Conservation (phyloP, 176 grass and related monocot genomes). For the Rhipidocladum racemiflorum region DNA sequence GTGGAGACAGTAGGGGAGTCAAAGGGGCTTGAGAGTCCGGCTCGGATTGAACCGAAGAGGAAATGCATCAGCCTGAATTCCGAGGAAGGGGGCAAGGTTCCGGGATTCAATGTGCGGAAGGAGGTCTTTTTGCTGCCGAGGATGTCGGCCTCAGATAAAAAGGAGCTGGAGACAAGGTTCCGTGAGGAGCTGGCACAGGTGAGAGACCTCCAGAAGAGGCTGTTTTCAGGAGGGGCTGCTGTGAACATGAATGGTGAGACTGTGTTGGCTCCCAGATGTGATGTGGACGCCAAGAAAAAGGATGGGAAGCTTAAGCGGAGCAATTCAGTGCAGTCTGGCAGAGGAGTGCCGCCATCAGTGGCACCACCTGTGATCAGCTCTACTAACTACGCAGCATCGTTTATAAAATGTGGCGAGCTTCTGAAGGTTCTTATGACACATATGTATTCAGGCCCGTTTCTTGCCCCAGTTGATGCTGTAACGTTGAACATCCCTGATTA, state of each 20-base stretch:
- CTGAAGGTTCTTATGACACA: conserved; percentile 74
- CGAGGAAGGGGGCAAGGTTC: neutral
- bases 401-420: conserved; percentile 77
- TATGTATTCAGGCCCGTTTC: conserved; percentile 49
- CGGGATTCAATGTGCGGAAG: conserved; percentile 44
- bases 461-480: conserved; percentile 72
- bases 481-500: conserved; percentile 91
- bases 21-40: conserved; percentile 49
- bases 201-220: conserved; percentile 49
- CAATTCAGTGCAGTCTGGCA: conserved; percentile 49
- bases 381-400: conserved; percentile 38
- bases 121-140: conserved; percentile 51
- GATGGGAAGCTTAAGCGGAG: conserved; percentile 42
- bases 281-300: conserved; percentile 40
- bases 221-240: conserved; percentile 29
- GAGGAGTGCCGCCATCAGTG: conserved; percentile 20
- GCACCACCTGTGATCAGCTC: conserved; percentile 41
- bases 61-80: conserved; percentile 56
- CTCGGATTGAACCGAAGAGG: conserved; percentile 60
- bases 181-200: conserved; percentile 61
- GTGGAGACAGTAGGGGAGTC: conserved; percentile 73
- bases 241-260: conserved; percentile 35
- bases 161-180: conserved; percentile 54
- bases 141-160: conserved; percentile 51
- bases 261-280: conserved; percentile 8